Evolutionary conservation across 108 stramenopile species (phyloP).

Genomic region (Cylindrotheca closterium): DNA sequence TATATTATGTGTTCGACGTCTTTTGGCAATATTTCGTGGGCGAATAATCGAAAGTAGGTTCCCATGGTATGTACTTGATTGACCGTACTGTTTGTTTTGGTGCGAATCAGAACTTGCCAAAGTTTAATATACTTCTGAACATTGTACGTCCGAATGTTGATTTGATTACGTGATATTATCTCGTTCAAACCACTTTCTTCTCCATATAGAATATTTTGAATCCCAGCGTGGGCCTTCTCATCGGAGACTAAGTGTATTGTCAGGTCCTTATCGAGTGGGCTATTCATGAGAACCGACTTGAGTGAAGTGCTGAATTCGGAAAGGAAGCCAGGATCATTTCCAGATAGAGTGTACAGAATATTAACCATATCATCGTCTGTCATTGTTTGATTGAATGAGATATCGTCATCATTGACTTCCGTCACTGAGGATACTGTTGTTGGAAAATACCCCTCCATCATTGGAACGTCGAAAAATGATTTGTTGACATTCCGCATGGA

Average conservation of each 20-base stretch:
- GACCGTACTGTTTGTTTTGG: neutral
- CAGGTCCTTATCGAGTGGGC: neutral
- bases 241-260: neutral
- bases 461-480: too few species aligned
- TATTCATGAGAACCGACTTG: neutral
- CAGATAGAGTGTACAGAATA: neutral
- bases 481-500: too few species aligned
- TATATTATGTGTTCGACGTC: neutral
- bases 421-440: too few species aligned
- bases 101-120: neutral
- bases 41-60: neutral
- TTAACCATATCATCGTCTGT: too few species aligned
- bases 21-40: neutral
- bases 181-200: neutral
- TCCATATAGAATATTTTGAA: neutral
- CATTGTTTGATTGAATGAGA: too few species aligned
- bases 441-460: too few species aligned
- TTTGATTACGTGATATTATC: neutral
- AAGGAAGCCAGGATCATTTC: neutral
- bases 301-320: neutral
- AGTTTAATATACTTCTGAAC: neutral
- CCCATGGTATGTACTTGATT: neutral
- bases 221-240: neutral
- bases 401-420: too few species aligned
- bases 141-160: neutral